Evolutionary conservation across 331 rosid species (phyloP).

Genomic region (Malus hybrid): DNA sequence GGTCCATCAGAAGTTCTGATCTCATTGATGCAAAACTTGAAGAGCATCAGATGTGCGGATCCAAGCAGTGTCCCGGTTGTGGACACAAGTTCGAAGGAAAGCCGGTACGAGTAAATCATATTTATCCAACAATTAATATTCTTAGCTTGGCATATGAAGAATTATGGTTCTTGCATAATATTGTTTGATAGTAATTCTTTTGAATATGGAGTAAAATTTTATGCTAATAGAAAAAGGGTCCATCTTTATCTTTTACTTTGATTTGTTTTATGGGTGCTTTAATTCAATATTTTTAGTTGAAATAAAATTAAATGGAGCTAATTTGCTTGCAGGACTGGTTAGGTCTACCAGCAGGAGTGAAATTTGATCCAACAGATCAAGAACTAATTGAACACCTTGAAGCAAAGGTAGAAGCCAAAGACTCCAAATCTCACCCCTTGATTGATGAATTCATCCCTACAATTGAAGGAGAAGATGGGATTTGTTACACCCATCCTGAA

Average conservation of each 20-base stretch:
- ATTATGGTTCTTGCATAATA: not conserved
- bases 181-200: constrained; percentile 4
- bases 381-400: constrained; percentile 95
- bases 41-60: constrained; percentile 91
- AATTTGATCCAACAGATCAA: constrained; percentile 86
- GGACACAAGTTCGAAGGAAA: constrained; percentile 84
- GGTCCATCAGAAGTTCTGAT: constrained; percentile 70
- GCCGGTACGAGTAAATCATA: constrained; percentile 43
- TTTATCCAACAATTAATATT: not conserved
- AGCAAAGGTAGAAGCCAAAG: constrained; percentile 83
- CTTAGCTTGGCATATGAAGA: not conserved
- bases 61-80: constrained; percentile 96
- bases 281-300: not conserved
- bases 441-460: constrained; percentile 97
- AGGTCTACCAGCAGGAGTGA: constrained; percentile 57
- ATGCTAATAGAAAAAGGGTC: not conserved
- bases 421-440: constrained; percentile 87
- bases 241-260: constrained; percentile 11
- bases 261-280: not conserved
- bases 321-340: constrained; percentile 68
- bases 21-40: constrained; percentile 96
- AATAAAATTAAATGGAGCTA: not conserved
- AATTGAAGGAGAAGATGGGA: constrained; percentile 97
- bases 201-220: not conserved
- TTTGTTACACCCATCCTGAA: constrained; percentile 99